phyloP scores from a whole-genome alignment of 129 eudicot genomes.

The Helichrysum umbraculigerum region DNA sequence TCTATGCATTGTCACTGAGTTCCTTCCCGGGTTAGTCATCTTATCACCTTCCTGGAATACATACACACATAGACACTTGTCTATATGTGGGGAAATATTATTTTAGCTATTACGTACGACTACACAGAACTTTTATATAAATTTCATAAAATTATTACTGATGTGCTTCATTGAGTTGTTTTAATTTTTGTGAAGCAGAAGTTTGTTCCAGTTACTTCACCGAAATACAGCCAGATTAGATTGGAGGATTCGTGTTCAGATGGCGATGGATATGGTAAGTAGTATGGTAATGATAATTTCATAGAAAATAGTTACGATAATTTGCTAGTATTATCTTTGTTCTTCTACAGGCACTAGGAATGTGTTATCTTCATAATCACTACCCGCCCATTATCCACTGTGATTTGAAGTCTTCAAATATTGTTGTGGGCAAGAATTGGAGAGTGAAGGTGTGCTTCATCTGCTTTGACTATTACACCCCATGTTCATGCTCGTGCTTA shows the following conservation, averaged over 20 bases:
- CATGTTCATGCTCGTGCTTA: neutral
- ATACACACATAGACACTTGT: no score
- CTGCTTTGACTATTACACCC: no score
- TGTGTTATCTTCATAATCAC: constrained; percentile 75
- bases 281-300: neutral
- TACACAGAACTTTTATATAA: no score
- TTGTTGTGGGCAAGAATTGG: constrained; percentile 81
- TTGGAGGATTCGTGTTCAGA: constrained; percentile 60
- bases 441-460: constrained; percentile 52
- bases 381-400: constrained; percentile 67
- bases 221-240: constrained; percentile 43
- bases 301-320: no score
- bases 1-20: constrained; percentile 88
- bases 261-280: constrained; percentile 73
- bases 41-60: no score
- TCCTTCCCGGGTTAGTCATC: constrained; percentile 70
- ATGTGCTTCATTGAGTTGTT: neutral
- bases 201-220: constrained; percentile 39
- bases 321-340: neutral
- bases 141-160: no score
- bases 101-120: no score
- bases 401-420: constrained; percentile 74
- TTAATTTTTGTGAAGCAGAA: constrained; percentile 15
- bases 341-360: constrained; percentile 65
- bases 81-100: no score